Conservation (phyloP, 148 eudicot species). For the Camellia japonica region DNA sequence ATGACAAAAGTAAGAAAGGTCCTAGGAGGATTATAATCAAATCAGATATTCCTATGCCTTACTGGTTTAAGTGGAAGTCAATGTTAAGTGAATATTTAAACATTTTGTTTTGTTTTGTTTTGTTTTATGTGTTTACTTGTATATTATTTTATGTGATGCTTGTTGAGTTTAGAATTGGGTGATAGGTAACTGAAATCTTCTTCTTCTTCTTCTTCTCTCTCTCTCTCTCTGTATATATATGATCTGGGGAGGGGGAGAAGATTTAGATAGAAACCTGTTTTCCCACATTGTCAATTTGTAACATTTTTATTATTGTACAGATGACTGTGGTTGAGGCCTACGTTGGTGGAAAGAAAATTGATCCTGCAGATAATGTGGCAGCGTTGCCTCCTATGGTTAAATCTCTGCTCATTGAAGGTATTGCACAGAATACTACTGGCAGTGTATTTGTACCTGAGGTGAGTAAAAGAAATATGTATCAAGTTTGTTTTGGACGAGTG, state of each 20-base stretch:
- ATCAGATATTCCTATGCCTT: too few species aligned
- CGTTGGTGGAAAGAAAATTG: slow-evolving; percentile 63
- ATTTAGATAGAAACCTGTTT: neutral
- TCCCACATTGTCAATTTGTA: neutral
- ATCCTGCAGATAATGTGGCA: slow-evolving; percentile 51
- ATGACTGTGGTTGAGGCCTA: slow-evolving; percentile 92
- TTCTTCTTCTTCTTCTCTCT: neutral
- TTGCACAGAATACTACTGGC: slow-evolving; percentile 91
- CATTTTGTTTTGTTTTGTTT: neutral
- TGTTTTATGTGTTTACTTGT: neutral
- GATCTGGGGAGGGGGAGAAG: neutral
- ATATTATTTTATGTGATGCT: neutral
- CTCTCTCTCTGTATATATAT: neutral
- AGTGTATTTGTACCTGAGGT: slow-evolving; percentile 90
- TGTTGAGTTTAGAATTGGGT: neutral
- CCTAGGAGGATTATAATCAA: too few species aligned
- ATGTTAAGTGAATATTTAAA: too few species aligned
- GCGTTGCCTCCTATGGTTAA: slow-evolving; percentile 38
- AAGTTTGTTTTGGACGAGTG: neutral
- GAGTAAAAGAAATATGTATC: slow-evolving; percentile 4
- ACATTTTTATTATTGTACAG: slow-evolving; percentile 36
- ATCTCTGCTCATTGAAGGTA: slow-evolving; percentile 71
- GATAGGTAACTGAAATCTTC: neutral
- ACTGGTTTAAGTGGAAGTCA: too few species aligned
- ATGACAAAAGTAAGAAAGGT: too few species aligned